Percentiles rank a stretch among this genome's conserved stretches.
phyloP scores from a whole-genome alignment of 176 grass and related monocot species.

The Aegilops sharonensis region DNA sequence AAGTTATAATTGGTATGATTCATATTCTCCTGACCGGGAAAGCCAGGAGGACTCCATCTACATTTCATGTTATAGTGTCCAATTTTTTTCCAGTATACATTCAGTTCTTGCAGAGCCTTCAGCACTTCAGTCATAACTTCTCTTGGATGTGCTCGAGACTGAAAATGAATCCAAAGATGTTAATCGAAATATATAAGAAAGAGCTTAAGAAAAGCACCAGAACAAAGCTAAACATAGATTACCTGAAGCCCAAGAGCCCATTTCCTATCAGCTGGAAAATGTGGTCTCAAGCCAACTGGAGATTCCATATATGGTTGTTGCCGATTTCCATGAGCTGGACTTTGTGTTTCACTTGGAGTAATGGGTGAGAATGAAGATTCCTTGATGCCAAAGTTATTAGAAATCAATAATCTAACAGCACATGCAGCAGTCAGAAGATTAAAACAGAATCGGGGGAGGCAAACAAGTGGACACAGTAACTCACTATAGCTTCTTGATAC shows the following conservation, averaged over 20 bases:
- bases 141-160: conserved; percentile 80
- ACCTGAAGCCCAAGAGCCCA: conserved; percentile 96
- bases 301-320: conserved; percentile 66
- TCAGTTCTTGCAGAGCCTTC: conserved; percentile 71
- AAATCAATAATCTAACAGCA: conserved; percentile 23
- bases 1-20: conserved; percentile 53
- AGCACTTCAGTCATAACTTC: conserved; percentile 87
- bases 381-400: conserved; percentile 27
- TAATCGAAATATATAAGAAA: not conserved
- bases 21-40: conserved; percentile 49
- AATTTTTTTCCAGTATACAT: conserved; percentile 89
- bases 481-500: conserved; percentile 78
- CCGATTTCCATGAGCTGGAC: conserved; percentile 42
- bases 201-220: not conserved
- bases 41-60: conserved; percentile 60
- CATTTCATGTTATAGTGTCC: conserved; percentile 96
- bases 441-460: not conserved
- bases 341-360: conserved; percentile 47
- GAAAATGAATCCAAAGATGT: conserved; percentile 24
- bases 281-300: conserved; percentile 48
- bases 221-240: not conserved
- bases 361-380: conserved; percentile 45
- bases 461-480: not conserved
- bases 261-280: conserved; percentile 74
- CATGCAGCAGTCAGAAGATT: not conserved